Evolutionary conservation across 2,329 filamentous ascomycete genomes (phyloP).

Genomic region (Phyllosticta paracitricarpa): DNA sequence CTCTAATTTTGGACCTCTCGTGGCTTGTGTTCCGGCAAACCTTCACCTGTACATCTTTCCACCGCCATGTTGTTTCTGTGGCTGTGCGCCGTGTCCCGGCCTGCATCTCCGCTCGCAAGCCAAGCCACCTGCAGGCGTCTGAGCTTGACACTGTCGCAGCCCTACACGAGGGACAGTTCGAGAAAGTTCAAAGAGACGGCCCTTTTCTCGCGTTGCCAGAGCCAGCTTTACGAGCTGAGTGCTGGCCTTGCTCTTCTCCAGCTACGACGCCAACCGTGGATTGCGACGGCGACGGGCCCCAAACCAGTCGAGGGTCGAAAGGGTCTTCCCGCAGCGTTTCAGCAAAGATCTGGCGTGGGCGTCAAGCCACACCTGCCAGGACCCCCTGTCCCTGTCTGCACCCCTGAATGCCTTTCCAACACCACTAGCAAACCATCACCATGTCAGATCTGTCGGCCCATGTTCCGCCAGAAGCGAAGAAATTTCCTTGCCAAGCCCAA

Average conservation of each 20-base stretch:
- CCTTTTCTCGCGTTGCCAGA: not conserved
- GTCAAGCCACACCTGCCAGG: not conserved
- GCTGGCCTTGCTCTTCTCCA: not conserved
- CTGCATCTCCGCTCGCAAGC: not conserved
- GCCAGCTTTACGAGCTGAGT: not conserved
- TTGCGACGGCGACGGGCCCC: too few species aligned
- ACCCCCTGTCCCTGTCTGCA: not conserved
- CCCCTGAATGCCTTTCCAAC: not conserved
- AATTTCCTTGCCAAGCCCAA: too few species aligned
- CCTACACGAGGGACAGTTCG: not conserved
- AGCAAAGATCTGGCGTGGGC: not conserved
- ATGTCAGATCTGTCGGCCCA: too few species aligned
- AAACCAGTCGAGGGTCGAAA: not conserved
- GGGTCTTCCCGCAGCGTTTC: not conserved
- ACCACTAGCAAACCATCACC: too few species aligned
- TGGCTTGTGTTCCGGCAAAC: not conserved
- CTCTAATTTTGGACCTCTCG: not conserved
- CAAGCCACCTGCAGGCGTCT: not conserved
- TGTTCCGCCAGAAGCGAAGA: too few species aligned
- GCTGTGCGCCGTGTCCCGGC: not conserved
- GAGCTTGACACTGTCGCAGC: not conserved
- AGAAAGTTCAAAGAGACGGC: not conserved
- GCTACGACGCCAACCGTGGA: too few species aligned
- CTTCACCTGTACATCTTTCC: not conserved
- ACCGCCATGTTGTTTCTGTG: not conserved